A percentile compares a stretch with the other conserved stretches of the same genome.
phyloP scores from a whole-genome alignment of 163 green algal species.

The Chlorella variabilis region DNA sequence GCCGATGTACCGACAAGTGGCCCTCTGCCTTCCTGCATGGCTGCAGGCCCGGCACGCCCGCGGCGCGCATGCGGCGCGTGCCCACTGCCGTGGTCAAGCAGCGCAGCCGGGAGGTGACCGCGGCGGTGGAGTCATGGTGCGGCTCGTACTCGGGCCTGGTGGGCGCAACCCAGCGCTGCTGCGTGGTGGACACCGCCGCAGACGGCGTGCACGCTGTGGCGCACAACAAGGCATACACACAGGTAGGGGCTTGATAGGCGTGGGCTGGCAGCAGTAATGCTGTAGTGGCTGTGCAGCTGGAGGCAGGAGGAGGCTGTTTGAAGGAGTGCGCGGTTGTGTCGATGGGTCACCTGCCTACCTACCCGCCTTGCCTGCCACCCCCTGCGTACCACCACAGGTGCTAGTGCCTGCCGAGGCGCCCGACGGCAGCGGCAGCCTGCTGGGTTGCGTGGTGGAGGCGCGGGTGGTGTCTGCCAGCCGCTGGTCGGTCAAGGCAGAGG shows the following conservation, averaged over 20 bases:
- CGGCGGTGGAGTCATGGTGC: conserved; percentile 76
- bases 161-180: conserved; percentile 71
- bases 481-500: conserved; percentile 67
- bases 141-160: conserved; percentile 65
- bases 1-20: no score
- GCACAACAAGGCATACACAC: conserved; percentile 84
- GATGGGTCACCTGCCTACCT: background rate
- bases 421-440: conserved; percentile 51
- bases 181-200: conserved; percentile 83
- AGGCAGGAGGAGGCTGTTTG: no score
- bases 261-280: background rate
- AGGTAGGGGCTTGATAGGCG: conserved; percentile 56
- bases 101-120: conserved; percentile 76
- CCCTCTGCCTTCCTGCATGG: background rate
- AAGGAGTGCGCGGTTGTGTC: background rate
- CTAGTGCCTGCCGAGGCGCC: conserved; percentile 64
- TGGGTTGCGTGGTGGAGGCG: conserved; percentile 75
- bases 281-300: no score
- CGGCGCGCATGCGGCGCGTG: conserved; percentile 87
- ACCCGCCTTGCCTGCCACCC: background rate
- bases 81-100: conserved; percentile 74
- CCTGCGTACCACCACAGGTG: conserved; percentile 55
- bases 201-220: conserved; percentile 78
- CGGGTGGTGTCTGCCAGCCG: conserved; percentile 54
- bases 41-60: conserved; percentile 80